These are phyloP conservation scores for Paraconiothyrium sp. DNA, from an alignment of 2,329 filamentous ascomycete genomes.

Conservation along the genomic window DNA sequence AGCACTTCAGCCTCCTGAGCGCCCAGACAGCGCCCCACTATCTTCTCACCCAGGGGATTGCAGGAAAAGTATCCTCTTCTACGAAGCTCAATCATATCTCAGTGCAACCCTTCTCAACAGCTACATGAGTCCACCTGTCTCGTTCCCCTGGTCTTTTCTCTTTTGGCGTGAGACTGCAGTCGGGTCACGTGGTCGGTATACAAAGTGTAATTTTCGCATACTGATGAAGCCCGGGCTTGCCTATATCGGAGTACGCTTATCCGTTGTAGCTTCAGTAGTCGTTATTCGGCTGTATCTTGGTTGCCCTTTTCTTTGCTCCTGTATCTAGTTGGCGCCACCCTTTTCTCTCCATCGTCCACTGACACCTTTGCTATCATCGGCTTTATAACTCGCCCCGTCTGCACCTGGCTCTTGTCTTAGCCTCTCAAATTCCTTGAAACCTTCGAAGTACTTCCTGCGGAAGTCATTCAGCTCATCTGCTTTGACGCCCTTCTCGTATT, in stretches of 20 bases:
- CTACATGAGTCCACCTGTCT: neutral
- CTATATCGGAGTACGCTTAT: no score
- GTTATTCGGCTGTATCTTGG: no score
- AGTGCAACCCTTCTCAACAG: neutral
- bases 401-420: slow-evolving; percentile 35
- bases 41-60: neutral
- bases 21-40: neutral
- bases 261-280: no score
- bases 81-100: slow-evolving; percentile 1
- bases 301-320: neutral
- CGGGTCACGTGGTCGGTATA: no score
- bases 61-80: neutral
- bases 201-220: no score
- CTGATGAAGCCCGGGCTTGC: no score
- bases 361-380: slow-evolving; percentile 17
- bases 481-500: slow-evolving; percentile 56
- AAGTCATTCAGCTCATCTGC: slow-evolving; percentile 76
- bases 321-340: neutral
- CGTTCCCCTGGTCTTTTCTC: neutral
- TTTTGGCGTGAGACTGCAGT: no score
- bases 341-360: slow-evolving; percentile 23
- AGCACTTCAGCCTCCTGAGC: neutral
- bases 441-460: slow-evolving; percentile 63
- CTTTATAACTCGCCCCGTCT: neutral
- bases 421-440: slow-evolving; percentile 48